Percentiles rank a stretch among this genome's conserved stretches.
phyloP scores from a whole-genome alignment of 2,329 filamentous ascomycete species.

The Periconia macrospinosa region DNA sequence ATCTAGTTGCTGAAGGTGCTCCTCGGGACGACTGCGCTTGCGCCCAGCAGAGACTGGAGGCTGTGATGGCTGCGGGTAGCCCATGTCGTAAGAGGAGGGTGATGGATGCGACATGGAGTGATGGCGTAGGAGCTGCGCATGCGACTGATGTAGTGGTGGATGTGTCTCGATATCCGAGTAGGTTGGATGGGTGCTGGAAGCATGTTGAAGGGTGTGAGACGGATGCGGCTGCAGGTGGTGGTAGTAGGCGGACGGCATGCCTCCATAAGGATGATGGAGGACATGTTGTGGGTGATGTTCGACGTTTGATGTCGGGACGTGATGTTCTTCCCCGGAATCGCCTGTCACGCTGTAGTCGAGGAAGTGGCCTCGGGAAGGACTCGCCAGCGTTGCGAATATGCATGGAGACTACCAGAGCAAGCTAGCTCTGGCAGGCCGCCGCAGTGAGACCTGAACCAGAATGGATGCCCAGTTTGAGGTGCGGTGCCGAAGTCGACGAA shows the following conservation, averaged over 20 bases:
- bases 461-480: conserved; percentile 41
- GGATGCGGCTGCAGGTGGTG: conserved; percentile 43
- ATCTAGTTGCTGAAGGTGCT: conserved; percentile 42
- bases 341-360: conserved; percentile 51
- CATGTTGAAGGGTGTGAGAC: conserved; percentile 44
- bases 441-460: conserved; percentile 48
- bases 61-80: conserved; percentile 34
- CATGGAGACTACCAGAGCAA: conserved; percentile 56
- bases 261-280: conserved; percentile 38
- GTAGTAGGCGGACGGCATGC: conserved; percentile 36
- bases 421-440: conserved; percentile 52
- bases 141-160: conserved; percentile 37
- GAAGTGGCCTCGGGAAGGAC: conserved; percentile 49
- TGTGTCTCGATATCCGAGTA: conserved; percentile 45
- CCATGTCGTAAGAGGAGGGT: conserved; percentile 41
- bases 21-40: conserved; percentile 50
- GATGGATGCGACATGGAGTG: conserved; percentile 41
- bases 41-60: conserved; percentile 28
- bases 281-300: conserved; percentile 44
- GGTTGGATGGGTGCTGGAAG: conserved; percentile 37
- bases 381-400: conserved; percentile 55
- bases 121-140: conserved; percentile 35
- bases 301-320: conserved; percentile 46
- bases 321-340: conserved; percentile 46
- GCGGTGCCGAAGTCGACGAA: conserved; percentile 35